Conservation (phyloP, 148 eudicot species). For the Silene conica region DNA sequence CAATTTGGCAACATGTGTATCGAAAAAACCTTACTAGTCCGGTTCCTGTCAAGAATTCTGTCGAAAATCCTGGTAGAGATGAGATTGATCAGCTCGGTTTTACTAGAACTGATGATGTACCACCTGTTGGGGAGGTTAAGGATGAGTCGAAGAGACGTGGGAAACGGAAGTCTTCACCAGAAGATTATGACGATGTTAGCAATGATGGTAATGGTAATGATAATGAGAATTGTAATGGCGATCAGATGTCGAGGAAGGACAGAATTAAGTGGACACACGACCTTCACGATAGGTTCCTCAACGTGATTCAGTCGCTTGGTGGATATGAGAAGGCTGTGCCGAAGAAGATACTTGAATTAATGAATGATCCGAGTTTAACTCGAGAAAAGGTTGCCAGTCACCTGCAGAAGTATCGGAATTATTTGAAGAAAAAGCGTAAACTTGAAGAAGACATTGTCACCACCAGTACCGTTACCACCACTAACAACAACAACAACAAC, state of each 20-base stretch:
- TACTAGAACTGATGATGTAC: neutral
- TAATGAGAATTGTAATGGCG: neutral
- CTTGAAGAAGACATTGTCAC: neutral
- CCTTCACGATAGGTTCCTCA: conserved; percentile 22
- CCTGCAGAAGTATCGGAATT: conserved; percentile 27
- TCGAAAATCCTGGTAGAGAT: neutral
- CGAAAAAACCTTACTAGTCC: conserved; percentile 15
- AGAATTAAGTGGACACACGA: conserved; percentile 20
- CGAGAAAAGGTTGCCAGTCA: conserved; percentile 30
- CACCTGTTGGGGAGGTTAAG: no score
- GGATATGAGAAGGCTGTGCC: conserved; percentile 25
- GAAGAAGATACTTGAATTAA: conserved; percentile 19
- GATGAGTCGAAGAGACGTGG: neutral
- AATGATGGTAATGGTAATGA: no score
- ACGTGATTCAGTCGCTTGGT: conserved; percentile 22
- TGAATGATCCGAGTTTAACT: conserved; percentile 12
- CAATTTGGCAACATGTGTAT: conserved; percentile 33
- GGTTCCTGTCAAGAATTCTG: neutral
- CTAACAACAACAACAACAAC: neutral
- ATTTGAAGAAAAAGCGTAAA: neutral
- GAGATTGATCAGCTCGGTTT: neutral
- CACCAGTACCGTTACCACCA: neutral
- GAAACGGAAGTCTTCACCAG: neutral
- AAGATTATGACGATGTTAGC: neutral
- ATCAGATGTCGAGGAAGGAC: neutral